Conservation (phyloP, 306 rosid genomes). For the Alnus glutinosa region DNA sequence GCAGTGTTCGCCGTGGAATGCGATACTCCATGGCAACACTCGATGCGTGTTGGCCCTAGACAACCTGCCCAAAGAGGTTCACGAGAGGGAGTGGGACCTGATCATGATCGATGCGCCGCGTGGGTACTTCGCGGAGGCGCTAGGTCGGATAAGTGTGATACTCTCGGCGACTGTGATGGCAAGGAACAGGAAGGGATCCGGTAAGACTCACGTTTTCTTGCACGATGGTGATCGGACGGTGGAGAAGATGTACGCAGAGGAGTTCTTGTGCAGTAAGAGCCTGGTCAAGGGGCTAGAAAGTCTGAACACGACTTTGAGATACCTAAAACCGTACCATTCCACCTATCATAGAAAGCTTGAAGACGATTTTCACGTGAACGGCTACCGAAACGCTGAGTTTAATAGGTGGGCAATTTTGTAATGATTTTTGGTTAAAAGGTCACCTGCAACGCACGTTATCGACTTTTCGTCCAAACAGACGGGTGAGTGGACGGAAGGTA, state of each 20-base stretch:
- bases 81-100: constrained; percentile 83
- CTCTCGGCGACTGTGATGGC: constrained; percentile 93
- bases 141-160: constrained; percentile 87
- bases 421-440: too few relatives aligned
- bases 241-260: constrained; percentile 72
- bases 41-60: constrained; percentile 65
- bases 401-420: too few relatives aligned
- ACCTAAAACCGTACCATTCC: too few relatives aligned
- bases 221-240: constrained; percentile 90
- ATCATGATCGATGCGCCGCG: constrained; percentile 90
- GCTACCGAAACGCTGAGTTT: too few relatives aligned
- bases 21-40: constrained; percentile 52
- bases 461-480: too few relatives aligned
- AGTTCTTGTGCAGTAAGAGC: constrained; percentile 71
- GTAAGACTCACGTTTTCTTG: constrained; percentile 79
- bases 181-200: constrained; percentile 58
- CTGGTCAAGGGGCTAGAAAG: constrained; percentile 26
- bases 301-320: too few relatives aligned
- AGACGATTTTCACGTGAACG: too few relatives aligned
- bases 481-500: too few relatives aligned
- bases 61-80: constrained; percentile 67
- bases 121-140: constrained; percentile 82
- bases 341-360: too few relatives aligned
- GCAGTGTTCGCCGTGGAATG: constrained; percentile 42
- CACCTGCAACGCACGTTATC: too few relatives aligned